Evolutionary conservation across 345 rosid genomes (phyloP), one percentile per base, ranked within the genome.

Genomic region (Pistacia integerrima): DNA sequence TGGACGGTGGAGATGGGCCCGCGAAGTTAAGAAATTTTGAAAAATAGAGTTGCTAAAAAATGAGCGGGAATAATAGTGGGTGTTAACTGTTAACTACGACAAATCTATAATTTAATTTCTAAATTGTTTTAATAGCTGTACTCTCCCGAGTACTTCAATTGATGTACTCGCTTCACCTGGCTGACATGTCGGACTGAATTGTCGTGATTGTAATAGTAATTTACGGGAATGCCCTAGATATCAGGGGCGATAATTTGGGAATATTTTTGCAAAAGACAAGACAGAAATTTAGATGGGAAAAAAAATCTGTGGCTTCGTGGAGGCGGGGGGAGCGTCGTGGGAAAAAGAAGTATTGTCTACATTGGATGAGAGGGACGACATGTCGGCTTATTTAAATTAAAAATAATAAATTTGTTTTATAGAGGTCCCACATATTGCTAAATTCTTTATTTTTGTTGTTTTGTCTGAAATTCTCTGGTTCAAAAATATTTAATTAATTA

Each of bases 21-120:
- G 76, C 72, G 80, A 69, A 73, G 83, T 8, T 22, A 49, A 76
- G 35, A 13, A 70, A 52, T 71, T 88, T 88, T 82, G 64, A 78
- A 88, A 82, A 79, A 80, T 65, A 13, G 65, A 77, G 11, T 44
- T 60, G 30, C 62, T 59, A 14, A 71, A 71, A 74, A 77, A 78
- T 70, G 91, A 87, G 91, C 89, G 94, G 90, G 91, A 90, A 88
- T 87, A 68, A 80, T 78, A 52, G 85, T 11, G 59, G 46, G 46
- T 5, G 76, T 41, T 25, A 25, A 25, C 25, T 10, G 67, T 35
- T 44, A 55, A 38, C 62, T 73, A 59, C 48, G 67, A 70, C 70
- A 70, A 70, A 46, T 48, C 49, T 7, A 4, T 12, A 76, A 69
- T 59, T 22, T 63, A 18, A 20, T 49, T 9, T 18, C 18, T 20